These are phyloP conservation scores for Xylaria multiplex DNA, from an alignment of 2,329 filamentous ascomycete genomes.

Conservation along the genomic window DNA sequence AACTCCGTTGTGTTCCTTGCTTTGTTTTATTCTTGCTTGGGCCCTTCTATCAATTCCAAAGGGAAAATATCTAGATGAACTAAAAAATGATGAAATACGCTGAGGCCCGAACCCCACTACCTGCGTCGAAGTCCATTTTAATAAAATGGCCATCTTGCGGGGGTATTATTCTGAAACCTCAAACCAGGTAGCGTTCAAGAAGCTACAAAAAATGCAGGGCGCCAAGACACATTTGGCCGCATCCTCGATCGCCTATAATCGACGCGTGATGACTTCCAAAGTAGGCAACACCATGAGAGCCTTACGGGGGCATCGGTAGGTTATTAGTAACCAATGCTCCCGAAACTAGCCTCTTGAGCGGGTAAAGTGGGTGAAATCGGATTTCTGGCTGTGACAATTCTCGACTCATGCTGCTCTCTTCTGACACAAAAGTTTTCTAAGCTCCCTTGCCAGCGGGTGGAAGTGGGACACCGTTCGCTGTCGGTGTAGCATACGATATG, in stretches of 20 bases:
- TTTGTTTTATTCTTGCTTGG: constrained; percentile 18
- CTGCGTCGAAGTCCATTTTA: not conserved
- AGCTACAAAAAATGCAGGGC: not conserved
- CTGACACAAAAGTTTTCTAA: constrained; percentile 40
- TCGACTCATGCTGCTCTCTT: constrained; percentile 22
- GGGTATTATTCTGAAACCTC: not conserved
- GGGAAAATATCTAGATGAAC: constrained; percentile 23
- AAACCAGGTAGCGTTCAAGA: not conserved
- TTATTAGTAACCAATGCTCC: constrained; percentile 4
- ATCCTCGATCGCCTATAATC: not conserved
- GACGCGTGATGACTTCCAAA: not conserved
- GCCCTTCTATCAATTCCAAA: constrained; percentile 27
- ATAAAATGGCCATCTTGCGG: constrained; percentile 3
- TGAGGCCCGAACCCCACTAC: not conserved
- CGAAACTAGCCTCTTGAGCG: constrained; percentile 19
- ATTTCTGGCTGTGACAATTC: constrained; percentile 36
- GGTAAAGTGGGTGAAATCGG: constrained; percentile 30
- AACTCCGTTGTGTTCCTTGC: constrained; percentile 25
- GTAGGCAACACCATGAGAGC: not conserved
- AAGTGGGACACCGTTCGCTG: constrained; percentile 38
- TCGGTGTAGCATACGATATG: constrained; percentile 29
- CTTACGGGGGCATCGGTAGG: not conserved
- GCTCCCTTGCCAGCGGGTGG: constrained; percentile 40
- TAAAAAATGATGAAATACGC: constrained; percentile 1
- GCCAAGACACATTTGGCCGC: constrained; percentile 4